Conservation (phyloP, 2,329 filamentous ascomycete species). For the Alternaria brassicae region DNA sequence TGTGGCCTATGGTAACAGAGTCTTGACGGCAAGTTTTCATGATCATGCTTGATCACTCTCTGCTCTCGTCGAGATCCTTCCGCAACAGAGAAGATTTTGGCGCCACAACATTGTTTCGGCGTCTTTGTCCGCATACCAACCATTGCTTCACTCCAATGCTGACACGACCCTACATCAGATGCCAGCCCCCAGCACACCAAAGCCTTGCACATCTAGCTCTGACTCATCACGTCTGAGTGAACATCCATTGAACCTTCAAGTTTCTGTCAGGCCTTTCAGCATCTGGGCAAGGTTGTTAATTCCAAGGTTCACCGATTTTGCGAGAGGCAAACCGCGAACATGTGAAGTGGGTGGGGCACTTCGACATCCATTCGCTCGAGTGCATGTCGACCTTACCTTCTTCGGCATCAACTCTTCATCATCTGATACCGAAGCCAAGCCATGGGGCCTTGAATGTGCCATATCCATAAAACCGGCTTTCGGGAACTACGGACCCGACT, state of each 20-base stretch:
- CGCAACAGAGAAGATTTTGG: neutral
- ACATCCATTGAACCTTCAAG: neutral
- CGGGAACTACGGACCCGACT: neutral
- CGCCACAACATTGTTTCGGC: neutral
- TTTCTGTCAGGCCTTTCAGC: constrained; percentile 4
- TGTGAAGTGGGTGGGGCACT: constrained; percentile 1
- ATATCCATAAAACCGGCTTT: neutral
- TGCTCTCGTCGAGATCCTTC: neutral
- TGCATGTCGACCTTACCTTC: constrained; percentile 1
- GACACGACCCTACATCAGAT: constrained; percentile 10
- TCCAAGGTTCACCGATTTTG: constrained; percentile 3
- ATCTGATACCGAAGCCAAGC: constrained; percentile 5
- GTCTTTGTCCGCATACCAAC: neutral
- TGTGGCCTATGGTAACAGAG: constrained; percentile 8
- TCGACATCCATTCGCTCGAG: neutral
- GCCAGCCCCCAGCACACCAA: constrained; percentile 8
- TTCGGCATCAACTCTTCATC: neutral
- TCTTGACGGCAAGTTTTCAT: constrained; percentile 3
- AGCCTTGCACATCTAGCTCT: constrained; percentile 14
- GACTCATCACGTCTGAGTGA: constrained; percentile 21
- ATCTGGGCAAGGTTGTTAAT: neutral
- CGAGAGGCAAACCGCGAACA: neutral
- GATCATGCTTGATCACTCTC: neutral
- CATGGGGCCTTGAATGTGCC: neutral
- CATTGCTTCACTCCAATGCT: neutral